Evolutionary conservation across 495 filamentous ascomycete genomes (phyloP), one percentile per base, ranked within the genome.

Genomic region (Annulohypoxylon stygium): DNA sequence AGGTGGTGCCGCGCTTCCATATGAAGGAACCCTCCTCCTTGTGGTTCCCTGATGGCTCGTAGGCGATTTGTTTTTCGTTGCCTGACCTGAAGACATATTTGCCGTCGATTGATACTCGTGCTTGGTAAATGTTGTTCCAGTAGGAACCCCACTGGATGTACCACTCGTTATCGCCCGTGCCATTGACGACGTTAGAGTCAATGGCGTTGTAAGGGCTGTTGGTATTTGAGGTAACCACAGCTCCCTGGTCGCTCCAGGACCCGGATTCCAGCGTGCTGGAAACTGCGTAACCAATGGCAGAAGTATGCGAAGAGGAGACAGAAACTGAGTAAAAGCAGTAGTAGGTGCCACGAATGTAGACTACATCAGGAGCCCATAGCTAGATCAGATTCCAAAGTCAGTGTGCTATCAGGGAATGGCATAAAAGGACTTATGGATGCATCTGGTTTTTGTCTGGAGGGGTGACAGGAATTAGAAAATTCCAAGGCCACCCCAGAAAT

Each of bases 131-230:
- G 64, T 88, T 86, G 7, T 82, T 77, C 90, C 89, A 92, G 81
- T 89, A 92, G 16, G 84, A 87, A 39, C 90, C 90, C 61, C 89
- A 93, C 69, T 84, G 87, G 50, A 92, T 81, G 58, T 87, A 86
- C 60, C 84, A 81, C 9, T 75, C 73, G 63, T 78, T 81, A 8
- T 30, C 16, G 26, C 63, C 69, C n/a, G 73, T 80, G 12, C 83
- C 78, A 8, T 71, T 61, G 70, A 90, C 80, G 62, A 89, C 81
- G 78, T 90, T 90, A 12, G 84, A 80, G 73, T 93, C 90, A 67
- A 93, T 92, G 50, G 88, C 85, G 71, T 92, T 91, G 79, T 89
- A 91, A 1, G 81, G 48, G 20, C 76, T 82, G 61, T 75, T 77
- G 4, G 73, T 47, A 34, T 78, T 78, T 16, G 84, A 86, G 11